Conservation (phyloP, 257 asterid genomes). For the Nicotiana obtusifolia region DNA sequence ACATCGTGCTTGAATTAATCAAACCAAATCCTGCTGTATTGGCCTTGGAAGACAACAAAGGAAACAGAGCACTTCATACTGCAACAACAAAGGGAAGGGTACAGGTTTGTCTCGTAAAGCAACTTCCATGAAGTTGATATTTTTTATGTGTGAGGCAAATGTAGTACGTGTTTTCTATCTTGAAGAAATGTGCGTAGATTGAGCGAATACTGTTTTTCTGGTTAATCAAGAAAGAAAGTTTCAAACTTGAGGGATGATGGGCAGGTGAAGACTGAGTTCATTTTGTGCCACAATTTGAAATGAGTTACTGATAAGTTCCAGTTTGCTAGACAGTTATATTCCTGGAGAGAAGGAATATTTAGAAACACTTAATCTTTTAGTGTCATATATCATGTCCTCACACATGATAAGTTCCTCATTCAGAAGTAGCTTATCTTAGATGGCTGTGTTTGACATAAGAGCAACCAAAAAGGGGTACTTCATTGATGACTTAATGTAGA, state of each 20-base stretch:
- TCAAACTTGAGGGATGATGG: not conserved
- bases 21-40: constrained; percentile 74
- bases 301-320: not conserved
- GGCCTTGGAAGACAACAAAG: constrained; percentile 71
- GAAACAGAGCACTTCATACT: constrained; percentile 77
- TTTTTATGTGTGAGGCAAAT: not conserved
- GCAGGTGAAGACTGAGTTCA: not conserved
- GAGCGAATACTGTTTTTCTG: not conserved
- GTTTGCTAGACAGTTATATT: not conserved
- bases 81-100: constrained; percentile 78
- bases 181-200: not conserved
- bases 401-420: not conserved
- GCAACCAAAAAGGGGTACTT: not conserved
- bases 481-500: not conserved
- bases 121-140: not conserved
- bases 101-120: constrained; percentile 44
- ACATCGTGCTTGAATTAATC: constrained; percentile 72
- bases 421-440: not conserved
- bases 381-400: not conserved
- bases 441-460: not conserved
- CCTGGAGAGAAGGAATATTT: not conserved
- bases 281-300: not conserved
- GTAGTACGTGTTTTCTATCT: not conserved
- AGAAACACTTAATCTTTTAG: not conserved
- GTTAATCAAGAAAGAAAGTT: not conserved